Evolutionary conservation across 192 early-diverging fungal genomes (phyloP).

Genomic region (Backusella tuberculispora): DNA sequence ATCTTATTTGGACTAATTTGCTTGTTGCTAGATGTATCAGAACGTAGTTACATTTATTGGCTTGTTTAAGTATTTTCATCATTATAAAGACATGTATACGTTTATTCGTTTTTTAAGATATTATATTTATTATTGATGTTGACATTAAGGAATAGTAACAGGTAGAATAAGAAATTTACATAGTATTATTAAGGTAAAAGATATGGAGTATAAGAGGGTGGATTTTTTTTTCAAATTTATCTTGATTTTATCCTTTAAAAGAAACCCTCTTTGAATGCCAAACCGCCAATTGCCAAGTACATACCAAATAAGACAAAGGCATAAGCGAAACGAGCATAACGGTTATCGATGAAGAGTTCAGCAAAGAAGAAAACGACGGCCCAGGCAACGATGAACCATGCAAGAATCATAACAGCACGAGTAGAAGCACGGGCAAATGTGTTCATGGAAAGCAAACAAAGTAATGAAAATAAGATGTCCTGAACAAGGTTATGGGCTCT

Average conservation of each 20-base stretch:
- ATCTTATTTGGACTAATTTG: too few species aligned
- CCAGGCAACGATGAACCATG: conserved; percentile 38
- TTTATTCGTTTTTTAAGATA: neutral
- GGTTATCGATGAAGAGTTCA: conserved; percentile 13
- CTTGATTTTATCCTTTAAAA: neutral
- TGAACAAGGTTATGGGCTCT: conserved; percentile 32
- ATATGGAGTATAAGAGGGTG: too few species aligned
- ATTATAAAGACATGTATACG: too few species aligned
- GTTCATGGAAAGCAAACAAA: conserved; percentile 38
- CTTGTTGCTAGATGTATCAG: too few species aligned
- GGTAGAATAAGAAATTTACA: neutral
- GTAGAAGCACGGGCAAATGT: conserved; percentile 42
- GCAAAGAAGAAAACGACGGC: conserved; percentile 17
- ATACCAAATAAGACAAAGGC: conserved; percentile 18
- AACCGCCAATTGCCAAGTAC: conserved; percentile 21
- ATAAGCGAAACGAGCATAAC: conserved; percentile 18
- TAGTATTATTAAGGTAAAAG: too few species aligned
- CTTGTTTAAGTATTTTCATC: too few species aligned
- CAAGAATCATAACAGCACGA: conserved; percentile 40
- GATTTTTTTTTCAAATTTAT: neutral
- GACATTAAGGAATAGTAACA: neutral
- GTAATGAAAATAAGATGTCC: conserved; percentile 39
- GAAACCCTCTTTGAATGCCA: conserved; percentile 23
- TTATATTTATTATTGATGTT: neutral
- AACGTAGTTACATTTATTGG: too few species aligned